Base-by-base conservation (phyloP, 495 filamentous ascomycete species). In the Tuber magnatum region DNA sequence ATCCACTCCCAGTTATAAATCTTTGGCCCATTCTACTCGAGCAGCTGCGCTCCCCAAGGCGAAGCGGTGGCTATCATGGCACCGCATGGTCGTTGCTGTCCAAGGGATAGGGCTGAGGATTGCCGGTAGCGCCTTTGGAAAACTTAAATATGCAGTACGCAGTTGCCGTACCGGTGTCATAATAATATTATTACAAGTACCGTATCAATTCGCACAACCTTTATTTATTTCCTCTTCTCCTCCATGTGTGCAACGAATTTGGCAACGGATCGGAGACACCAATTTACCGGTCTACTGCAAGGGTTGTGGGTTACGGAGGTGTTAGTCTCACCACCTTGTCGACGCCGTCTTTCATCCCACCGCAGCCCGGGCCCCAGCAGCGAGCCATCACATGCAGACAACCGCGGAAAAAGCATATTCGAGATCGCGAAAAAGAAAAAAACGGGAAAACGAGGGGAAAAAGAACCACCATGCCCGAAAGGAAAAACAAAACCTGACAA, bases 351-450 rank as follows among this genome's bases (percentile, higher is more conserved):
- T 35, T 35, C 56, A 65, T 35, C 56, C 56, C 28, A 65, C 51
- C 14, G 51, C 51, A 56, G n/a, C 51, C 28, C n/a, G n/a, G 51
- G 51, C n/a, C 51, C 51, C 28, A 65, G 3, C 51, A 35, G 42
- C 16, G 46, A 28, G 51, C 42, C n/a, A 74, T 69, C 40, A 22
- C 46, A 73, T 75, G 70, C 74, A 73, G 20, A 71, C 43, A 48
- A 32, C 41, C 42, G 69, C 20, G 3, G 39, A 76, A 48, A 76
- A 76, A 76, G 68, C 43, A 75, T 40, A 44, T 77, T 35, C 22
- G 6, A 71, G 73, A 76, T 76, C 75, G 72, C 24, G 61, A 76
- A 68, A 44, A 44, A 76, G 48, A 70, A 65, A 24, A 40, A 51
- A 69, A 39, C 40, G 35, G 56, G 22, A 39, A 73, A 70, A 75